These are phyloP conservation scores for Penicillium sp. DNA, from an alignment of 2,329 filamentous ascomycete species.

Conservation along the genomic window DNA sequence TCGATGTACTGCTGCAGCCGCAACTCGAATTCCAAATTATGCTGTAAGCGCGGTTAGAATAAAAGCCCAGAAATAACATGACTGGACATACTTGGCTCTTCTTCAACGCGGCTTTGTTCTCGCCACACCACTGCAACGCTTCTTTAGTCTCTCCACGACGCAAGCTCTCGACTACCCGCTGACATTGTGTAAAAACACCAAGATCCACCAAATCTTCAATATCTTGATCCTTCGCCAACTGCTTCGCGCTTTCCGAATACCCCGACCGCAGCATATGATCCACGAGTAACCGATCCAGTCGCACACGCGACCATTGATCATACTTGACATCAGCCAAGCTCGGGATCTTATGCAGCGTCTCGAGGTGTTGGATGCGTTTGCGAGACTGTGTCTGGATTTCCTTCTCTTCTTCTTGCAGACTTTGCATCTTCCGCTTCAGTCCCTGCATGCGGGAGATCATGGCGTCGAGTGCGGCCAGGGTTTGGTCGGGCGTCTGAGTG, in stretches of 20 bases:
- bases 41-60: too few relatives aligned
- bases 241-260: conserved; percentile 69
- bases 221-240: conserved; percentile 66
- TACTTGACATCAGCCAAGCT: conserved; percentile 88
- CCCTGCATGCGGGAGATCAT: conserved; percentile 82
- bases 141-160: conserved; percentile 66
- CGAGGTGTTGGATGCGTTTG: conserved; percentile 72
- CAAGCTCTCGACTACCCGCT: conserved; percentile 69
- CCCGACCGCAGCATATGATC: conserved; percentile 86
- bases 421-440: conserved; percentile 79
- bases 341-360: conserved; percentile 72
- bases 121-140: conserved; percentile 81
- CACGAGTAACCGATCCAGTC: conserved; percentile 80
- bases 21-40: conserved; percentile 85
- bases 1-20: conserved; percentile 94
- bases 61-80: not conserved
- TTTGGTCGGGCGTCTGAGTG: conserved; percentile 59
- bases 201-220: conserved; percentile 83
- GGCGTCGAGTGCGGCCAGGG: conserved; percentile 73
- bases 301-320: conserved; percentile 76
- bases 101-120: conserved; percentile 87
- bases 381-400: conserved; percentile 68
- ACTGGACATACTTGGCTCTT: conserved; percentile 65
- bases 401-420: conserved; percentile 72
- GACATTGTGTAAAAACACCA: conserved; percentile 78